Evolutionary conservation across 768 basidiomycete species (phyloP), one percentile per base, ranked within the genome.

Genomic region (Cystobasidium ongulense): DNA sequence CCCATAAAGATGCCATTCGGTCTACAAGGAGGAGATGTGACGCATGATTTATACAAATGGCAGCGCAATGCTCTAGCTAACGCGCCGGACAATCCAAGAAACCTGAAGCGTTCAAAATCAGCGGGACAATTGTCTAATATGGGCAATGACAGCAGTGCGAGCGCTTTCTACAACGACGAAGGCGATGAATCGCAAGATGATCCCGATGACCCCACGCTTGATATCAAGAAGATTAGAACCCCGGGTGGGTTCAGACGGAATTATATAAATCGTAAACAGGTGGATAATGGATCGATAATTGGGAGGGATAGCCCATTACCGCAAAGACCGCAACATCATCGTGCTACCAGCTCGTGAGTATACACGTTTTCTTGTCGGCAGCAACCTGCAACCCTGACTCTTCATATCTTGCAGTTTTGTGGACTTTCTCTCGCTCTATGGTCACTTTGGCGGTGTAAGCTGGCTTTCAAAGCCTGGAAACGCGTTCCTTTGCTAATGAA

Each of bases 21-120:
- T 38, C n/a, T 71, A 35, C 68, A 71, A 36, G 73, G 74, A 1
- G 74, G 76, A 36, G 76, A 76, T 31, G 61, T 41, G 67, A 82
- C 81, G 0, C 92, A 95, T 79, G 88, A 88, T 76, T 89, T 98
- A 46, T 98, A 96, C 84, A 97, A 96, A 82, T 98, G 92, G 90
- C 89, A 93, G 75, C 84, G 87, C 18, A 89, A 90, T 77, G 87
- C 88, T 70, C 85, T 85, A 25, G 66, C 74, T 31, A 50, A 41
- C n/a, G 66, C 63, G 36, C 15, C 65, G 15, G n/a, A 38, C 18
- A 27, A 63, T 17, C 21, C 72, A 5, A 57, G 17, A 35, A 67
- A 50, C 39, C 38, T 74, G 29, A 63, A 43, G 39, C 52, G 54
- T 27, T 57, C 50, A 21, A 66, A 57, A 52, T 73, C 57, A 23